A percentile compares a stretch with the other conserved stretches of the same genome.
These are phyloP conservation scores for Gillenia trifoliata DNA, from an alignment of 306 rosid species.

Conservation along the genomic window DNA sequence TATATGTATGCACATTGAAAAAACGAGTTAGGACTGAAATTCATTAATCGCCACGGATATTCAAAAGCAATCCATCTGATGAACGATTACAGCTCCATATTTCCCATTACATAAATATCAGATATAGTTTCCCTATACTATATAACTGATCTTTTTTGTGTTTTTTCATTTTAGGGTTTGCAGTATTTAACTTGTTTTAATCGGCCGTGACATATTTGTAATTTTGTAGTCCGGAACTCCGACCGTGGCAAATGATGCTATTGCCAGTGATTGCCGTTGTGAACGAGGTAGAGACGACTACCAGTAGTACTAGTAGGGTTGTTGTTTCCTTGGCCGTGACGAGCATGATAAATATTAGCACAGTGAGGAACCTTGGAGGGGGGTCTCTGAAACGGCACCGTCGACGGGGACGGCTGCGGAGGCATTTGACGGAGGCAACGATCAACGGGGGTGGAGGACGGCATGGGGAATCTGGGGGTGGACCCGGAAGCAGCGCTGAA, in stretches of 20 bases:
- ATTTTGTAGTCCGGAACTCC: not conserved
- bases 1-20: not conserved
- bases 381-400: slow-evolving; percentile 34
- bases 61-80: slow-evolving; percentile 25
- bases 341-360: slow-evolving; percentile 31
- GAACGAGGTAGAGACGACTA: slow-evolving; percentile 47
- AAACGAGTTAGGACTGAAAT: slow-evolving; percentile 20
- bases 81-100: slow-evolving; percentile 23
- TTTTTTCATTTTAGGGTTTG: not conserved
- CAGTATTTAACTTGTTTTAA: slow-evolving; percentile 1
- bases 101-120: slow-evolving; percentile 14
- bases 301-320: not conserved
- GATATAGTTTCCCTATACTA: too few relatives aligned
- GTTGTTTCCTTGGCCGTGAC: not conserved
- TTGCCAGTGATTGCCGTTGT: slow-evolving; percentile 80
- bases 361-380: slow-evolving; percentile 42
- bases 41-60: slow-evolving; percentile 34
- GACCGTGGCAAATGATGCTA: not conserved
- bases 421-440: slow-evolving; percentile 50
- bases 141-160: not conserved
- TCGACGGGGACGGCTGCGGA: slow-evolving; percentile 26
- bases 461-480: slow-evolving; percentile 28
- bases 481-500: slow-evolving; percentile 12
- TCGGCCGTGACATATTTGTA: not conserved
- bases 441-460: not conserved